Base-by-base conservation (phyloP, 805 yeast genomes). In the Ogataea nitratoaversa region DNA sequence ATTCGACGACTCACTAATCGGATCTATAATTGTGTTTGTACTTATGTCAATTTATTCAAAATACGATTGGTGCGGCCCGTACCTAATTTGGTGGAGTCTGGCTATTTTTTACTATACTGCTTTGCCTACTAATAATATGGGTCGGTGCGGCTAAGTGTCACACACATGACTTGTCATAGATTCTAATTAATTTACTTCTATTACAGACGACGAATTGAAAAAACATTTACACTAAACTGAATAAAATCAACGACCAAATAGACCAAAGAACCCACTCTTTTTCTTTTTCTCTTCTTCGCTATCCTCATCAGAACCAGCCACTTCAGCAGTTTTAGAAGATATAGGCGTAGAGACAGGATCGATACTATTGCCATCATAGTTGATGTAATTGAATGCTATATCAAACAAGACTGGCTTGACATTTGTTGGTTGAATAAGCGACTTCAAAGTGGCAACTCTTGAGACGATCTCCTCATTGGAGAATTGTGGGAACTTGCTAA, bases 391-490 rank as follows among this genome's bases (percentile, higher is more conserved):
- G 68, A 71, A 90, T 0, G 95, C 98, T 48, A 87, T 70, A 59
- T 91, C 99, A 54, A 88, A 93, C 54, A 90, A 74, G 8, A 89
- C 95, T 0, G 99, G 96, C 63, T 93, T 91, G 42, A 82, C 76
- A 38, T 79, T 72, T 2, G 85, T 77, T 1, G 95, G 84, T 47
- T 65, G 67, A 30, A 88, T 36, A n/a, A 45, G 36, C 11, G 60
- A 53, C 4, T 57, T 53, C 16, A 66, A 43, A 37, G 61, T 52
- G 3, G 59, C 64, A 37, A 65, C 44, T 19, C 38, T 51, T 2
- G 62, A 56, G 33, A 72, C 45, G 1, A 69, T 49, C 24, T 56
- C 57, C 8, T 48, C 46, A 23, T 55, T 37, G 8, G 65, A 48
- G 28, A 53, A 50, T 32, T 41, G 44, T 22, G 66, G 59, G 48